phyloP scores from a whole-genome alignment of 495 filamentous ascomycete genomes.

The Aspergillus baeticus region DNA sequence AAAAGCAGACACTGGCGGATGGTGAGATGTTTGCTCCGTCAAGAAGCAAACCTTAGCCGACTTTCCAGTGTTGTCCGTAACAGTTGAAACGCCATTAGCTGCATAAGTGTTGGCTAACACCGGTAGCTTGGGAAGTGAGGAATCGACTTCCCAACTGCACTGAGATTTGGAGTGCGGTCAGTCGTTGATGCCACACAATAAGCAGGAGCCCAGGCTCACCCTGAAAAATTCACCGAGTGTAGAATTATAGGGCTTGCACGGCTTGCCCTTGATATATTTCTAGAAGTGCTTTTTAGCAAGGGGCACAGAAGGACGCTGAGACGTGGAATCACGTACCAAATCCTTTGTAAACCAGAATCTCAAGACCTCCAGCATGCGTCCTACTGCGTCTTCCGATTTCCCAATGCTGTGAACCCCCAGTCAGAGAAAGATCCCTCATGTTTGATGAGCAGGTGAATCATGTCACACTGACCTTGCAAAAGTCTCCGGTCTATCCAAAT shows the following conservation, averaged over 20 bases:
- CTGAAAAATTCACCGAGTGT: constrained; percentile 97
- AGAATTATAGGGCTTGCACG: constrained; percentile 98
- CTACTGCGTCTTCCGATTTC: constrained; percentile 84
- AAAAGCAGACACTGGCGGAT: constrained; percentile 96
- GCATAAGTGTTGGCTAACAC: constrained; percentile 32
- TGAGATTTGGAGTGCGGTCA: constrained; percentile 30
- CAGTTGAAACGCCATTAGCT: constrained; percentile 36
- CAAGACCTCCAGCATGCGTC: constrained; percentile 88
- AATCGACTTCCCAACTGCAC: constrained; percentile 92
- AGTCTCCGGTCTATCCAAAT: constrained; percentile 91
- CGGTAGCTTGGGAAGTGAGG: constrained; percentile 52
- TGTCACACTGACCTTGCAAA: constrained; percentile 78
- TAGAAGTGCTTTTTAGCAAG: constrained; percentile 32
- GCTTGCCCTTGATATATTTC: constrained; percentile 98
- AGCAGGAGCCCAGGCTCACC: constrained; percentile 43
- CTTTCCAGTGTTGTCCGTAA: constrained; percentile 43
- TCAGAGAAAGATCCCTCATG: constrained; percentile 35
- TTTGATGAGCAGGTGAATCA: constrained; percentile 20
- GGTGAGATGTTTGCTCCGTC: constrained; percentile 98
- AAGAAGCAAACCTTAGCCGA: constrained; percentile 81
- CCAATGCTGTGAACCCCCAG: constrained; percentile 66
- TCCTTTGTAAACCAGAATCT: constrained; percentile 99
- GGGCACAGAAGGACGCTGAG: background rate
- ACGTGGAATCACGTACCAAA: constrained; percentile 51
- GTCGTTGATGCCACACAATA: background rate